phyloP scores from a whole-genome alignment of 2,329 filamentous ascomycete genomes.

The Rutstroemia sp. region DNA sequence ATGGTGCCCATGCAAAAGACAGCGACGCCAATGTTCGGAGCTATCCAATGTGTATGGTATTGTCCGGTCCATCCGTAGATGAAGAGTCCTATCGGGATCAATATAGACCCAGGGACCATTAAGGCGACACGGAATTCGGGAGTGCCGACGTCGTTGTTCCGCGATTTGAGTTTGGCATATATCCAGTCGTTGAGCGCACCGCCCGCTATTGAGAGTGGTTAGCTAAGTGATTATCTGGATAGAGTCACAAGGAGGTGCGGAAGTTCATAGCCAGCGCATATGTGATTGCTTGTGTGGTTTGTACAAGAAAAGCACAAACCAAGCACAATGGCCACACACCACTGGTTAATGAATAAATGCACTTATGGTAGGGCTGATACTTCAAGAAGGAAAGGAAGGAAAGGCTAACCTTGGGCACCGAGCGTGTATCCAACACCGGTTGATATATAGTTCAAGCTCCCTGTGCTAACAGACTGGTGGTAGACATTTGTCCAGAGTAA shows the following conservation, averaged over 20 bases:
- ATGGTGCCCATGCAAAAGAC: constrained; percentile 41
- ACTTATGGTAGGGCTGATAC: constrained; percentile 31
- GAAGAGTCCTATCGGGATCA: constrained; percentile 48
- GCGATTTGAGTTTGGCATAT: constrained; percentile 15
- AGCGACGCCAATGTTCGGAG: constrained; percentile 46
- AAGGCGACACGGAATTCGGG: constrained; percentile 58
- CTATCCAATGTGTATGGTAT: constrained; percentile 43
- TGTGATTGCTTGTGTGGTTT: no score
- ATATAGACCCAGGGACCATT: constrained; percentile 43
- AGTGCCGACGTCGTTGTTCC: constrained; percentile 15
- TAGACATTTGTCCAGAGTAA: constrained; percentile 48
- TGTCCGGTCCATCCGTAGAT: constrained; percentile 51
- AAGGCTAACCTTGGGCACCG: constrained; percentile 23
- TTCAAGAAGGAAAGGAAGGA: constrained; percentile 38
- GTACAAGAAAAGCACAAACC: no score
- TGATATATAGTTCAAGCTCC: constrained; percentile 46
- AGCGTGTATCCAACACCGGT: constrained; percentile 36
- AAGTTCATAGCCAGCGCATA: no score
- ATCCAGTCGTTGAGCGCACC: constrained; percentile 39
- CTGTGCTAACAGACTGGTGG: constrained; percentile 44
- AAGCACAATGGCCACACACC: no score
- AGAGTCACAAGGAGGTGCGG: constrained; percentile 21
- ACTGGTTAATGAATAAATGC: no score
- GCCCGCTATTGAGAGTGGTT: constrained; percentile 28
- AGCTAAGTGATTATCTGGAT: constrained; percentile 33